phyloP scores from a whole-genome alignment of 257 asterid genomes.

The Rhazya stricta region DNA sequence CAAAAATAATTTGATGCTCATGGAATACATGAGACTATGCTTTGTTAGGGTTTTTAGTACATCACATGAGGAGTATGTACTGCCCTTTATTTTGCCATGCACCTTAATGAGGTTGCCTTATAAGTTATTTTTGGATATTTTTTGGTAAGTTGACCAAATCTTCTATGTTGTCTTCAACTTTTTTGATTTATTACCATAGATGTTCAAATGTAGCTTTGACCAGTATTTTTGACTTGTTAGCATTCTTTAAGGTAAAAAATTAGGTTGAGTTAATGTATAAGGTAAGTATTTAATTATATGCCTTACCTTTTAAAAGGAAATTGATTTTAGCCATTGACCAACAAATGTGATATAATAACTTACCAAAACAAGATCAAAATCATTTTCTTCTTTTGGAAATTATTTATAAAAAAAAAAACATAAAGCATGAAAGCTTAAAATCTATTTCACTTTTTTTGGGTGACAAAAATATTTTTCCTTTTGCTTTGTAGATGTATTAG shows the following conservation, averaged over 20 bases:
- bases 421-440: not conserved
- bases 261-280: no score
- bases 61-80: not conserved
- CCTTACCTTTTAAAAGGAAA: no score
- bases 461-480: no score
- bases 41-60: not conserved
- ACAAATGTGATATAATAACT: not conserved
- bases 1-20: not conserved
- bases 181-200: no score
- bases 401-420: no score
- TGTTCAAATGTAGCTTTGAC: not conserved
- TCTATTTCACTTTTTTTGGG: no score
- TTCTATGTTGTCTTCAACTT: not conserved
- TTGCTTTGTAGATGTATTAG: no score
- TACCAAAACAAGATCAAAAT: no score
- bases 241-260: not conserved
- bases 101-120: constrained; percentile 5
- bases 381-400: no score
- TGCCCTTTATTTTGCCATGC: not conserved
- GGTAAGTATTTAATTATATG: not conserved
- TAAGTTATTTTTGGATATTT: not conserved
- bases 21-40: not conserved
- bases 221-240: not conserved
- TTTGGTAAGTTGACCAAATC: not conserved
- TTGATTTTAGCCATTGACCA: not conserved